phyloP scores from a whole-genome alignment of 352 stramenopile species.

The Globisporangium rhizosaccharum region DNA sequence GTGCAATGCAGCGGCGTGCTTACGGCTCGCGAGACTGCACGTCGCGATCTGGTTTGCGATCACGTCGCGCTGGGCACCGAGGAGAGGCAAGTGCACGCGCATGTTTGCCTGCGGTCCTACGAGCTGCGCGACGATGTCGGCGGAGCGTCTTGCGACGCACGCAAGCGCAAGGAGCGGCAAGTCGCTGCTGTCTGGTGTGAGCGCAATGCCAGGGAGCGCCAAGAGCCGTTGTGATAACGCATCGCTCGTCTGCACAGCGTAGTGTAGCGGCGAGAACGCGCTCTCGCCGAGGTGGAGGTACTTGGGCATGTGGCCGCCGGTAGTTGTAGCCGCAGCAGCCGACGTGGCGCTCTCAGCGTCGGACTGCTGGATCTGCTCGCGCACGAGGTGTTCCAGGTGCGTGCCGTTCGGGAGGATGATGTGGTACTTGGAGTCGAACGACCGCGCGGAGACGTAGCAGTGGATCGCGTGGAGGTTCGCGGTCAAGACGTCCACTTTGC shows the following conservation, averaged over 20 bases:
- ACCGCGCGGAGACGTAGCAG: slow-evolving; percentile 41
- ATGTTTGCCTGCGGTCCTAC: slow-evolving; percentile 51
- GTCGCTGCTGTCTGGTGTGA: slow-evolving; percentile 46
- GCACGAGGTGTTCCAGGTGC: slow-evolving; percentile 32
- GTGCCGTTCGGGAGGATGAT: slow-evolving; percentile 43
- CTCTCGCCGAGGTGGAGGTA: slow-evolving; percentile 50
- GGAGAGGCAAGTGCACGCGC: slow-evolving; percentile 49
- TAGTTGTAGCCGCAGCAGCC: too few relatives aligned
- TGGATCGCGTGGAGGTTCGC: slow-evolving; percentile 18
- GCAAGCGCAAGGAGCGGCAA: slow-evolving; percentile 49
- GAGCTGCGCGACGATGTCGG: slow-evolving; percentile 34
- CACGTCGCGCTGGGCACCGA: slow-evolving; percentile 16
- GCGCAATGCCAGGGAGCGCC: slow-evolving; percentile 18
- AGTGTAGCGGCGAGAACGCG: slow-evolving; percentile 52
- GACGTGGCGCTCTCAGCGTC: not conserved
- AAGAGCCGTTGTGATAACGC: slow-evolving; percentile 30
- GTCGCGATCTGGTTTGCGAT: slow-evolving; percentile 16
- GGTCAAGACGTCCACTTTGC: slow-evolving; percentile 19
- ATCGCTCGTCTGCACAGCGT: slow-evolving; percentile 49
- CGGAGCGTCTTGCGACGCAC: slow-evolving; percentile 38
- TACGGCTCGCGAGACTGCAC: slow-evolving; percentile 23
- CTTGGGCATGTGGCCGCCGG: slow-evolving; percentile 15
- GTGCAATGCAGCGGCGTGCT: slow-evolving; percentile 52
- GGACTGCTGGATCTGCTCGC: slow-evolving; percentile 25
- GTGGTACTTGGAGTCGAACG: slow-evolving; percentile 43